Evolutionary conservation across 23 red algal genomes (phyloP), one percentile per base, ranked within the genome.

Genomic region (Cyanidiococcus yangmingshanensis): DNA sequence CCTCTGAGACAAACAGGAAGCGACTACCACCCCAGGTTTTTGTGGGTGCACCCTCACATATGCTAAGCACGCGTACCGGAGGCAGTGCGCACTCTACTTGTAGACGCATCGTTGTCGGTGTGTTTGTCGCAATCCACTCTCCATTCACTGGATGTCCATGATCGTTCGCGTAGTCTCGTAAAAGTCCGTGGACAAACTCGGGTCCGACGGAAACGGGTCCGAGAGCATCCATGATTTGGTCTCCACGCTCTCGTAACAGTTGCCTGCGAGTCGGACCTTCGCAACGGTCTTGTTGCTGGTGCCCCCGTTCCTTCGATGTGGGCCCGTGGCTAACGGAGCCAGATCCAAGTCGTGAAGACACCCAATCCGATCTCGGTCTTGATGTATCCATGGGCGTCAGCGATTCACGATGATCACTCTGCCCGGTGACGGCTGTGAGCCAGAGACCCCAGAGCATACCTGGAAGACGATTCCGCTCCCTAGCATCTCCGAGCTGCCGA

Each of bases 1-100:
- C 78, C 45, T 29, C 1, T 27, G 78, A 39, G 2, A 81, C 78
- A 2, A 81, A 21, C 16, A 40, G 63, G 63, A 71, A 71, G n/a
- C 63, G 63, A 35, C 63, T 35, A 2, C 63, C 63, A 29, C 63
- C 63, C 63, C 63, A 71, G 12, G 63, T 71, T 71, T 30, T 12
- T 7, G 63, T 71, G 7, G 63, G 7, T 12, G n/a, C 7, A 29
- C 63, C 63, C 27, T 71, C 63, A 35, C 7, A 25, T 12, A 71
- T 32, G 32, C 63, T 71, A 7, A 71, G 32, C 63, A 71, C 63
- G 3, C 27, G 63, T 29, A 71, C 63, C n/a, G 63, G n/a, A 2
- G 63, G 63, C 27, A 71, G 32, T 54, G 21, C 21, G 45, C 45
- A 54, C 12, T 21, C 21, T 54, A 21, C 12, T 21, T 54, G 12